Percentiles rank a stretch among this genome's conserved stretches.
Conservation (phyloP, 257 asterid genomes). For the Knoxia roxburghii region DNA sequence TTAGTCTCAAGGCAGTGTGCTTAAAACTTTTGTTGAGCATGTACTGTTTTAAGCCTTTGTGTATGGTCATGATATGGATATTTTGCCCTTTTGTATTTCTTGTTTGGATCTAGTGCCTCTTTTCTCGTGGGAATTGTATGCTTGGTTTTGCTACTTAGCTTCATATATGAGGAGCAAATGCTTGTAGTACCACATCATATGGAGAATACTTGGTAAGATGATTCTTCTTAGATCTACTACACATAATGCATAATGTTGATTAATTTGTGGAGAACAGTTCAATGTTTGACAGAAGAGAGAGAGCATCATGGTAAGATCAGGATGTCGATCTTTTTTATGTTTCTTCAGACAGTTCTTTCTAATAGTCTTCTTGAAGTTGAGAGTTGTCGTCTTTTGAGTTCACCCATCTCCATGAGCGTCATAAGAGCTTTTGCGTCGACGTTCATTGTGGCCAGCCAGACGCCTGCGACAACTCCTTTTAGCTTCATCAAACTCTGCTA, state of each 20-base stretch:
- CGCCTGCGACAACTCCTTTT: constrained; percentile 89
- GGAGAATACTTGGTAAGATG: not conserved
- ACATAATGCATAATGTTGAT: not conserved
- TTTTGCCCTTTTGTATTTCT: not conserved
- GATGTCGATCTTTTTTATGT: constrained; percentile 4
- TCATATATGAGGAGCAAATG: not conserved
- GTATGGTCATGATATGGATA: not conserved
- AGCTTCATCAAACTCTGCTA: constrained; percentile 73
- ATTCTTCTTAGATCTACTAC: not conserved
- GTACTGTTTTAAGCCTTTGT: not conserved
- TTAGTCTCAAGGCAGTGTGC: not conserved
- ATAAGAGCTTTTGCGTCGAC: constrained; percentile 69
- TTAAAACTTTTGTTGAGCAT: not conserved
- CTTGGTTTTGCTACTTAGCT: not conserved
- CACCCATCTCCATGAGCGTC: constrained; percentile 51
- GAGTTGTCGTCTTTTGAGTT: constrained; percentile 7
- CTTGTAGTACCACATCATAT: constrained; percentile 3
- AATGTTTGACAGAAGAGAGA: constrained; percentile 80
- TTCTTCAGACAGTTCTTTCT: constrained; percentile 7
- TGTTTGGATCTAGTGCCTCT: not conserved
- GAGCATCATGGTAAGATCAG: constrained; percentile 46
- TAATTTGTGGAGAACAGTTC: constrained; percentile 21
- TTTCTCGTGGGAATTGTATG: not conserved
- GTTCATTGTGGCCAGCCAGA: constrained; percentile 85
- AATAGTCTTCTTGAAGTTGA: constrained; percentile 6